These are phyloP conservation scores for Circinella minor DNA, from an alignment of 371 early-diverging fungal genomes.

Conservation along the genomic window DNA sequence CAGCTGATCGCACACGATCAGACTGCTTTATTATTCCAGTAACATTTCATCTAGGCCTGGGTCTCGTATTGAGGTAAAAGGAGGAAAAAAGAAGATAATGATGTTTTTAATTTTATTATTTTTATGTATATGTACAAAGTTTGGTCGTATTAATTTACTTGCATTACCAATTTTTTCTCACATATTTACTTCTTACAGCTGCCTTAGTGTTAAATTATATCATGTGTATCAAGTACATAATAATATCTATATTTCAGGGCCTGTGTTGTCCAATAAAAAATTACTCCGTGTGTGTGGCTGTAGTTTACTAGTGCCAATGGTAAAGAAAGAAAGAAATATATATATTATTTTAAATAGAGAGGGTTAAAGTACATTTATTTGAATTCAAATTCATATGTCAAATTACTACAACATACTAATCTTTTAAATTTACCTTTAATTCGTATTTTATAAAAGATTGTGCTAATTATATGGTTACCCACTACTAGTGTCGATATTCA, in stretches of 20 bases:
- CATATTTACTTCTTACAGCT: conserved; percentile 17
- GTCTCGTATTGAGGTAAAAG: conserved; percentile 41
- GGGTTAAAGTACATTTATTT: too few species aligned
- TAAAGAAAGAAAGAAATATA: conserved; percentile 29
- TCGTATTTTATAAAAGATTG: conserved; percentile 26
- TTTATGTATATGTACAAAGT: neutral
- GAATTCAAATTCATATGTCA: too few species aligned
- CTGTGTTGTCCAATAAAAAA: neutral
- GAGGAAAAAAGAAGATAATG: neutral
- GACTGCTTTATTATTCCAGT: conserved; percentile 49
- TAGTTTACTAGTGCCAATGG: conserved; percentile 39
- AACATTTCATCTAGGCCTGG: conserved; percentile 48
- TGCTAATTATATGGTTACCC: conserved; percentile 47
- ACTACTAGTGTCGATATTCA: conserved; percentile 19
- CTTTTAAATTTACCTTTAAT: too few species aligned
- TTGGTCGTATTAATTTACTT: neutral
- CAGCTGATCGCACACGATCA: conserved; percentile 29
- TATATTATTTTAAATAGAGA: too few species aligned
- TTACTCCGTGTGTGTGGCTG: neutral
- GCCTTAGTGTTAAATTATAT: conserved; percentile 57
- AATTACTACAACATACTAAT: too few species aligned
- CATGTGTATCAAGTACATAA: conserved; percentile 60
- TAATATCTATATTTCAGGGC: conserved; percentile 50
- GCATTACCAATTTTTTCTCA: neutral
- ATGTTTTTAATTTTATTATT: neutral